These are phyloP conservation scores for Penicillium hordei DNA, from an alignment of 2,329 filamentous ascomycete species.

Conservation along the genomic window DNA sequence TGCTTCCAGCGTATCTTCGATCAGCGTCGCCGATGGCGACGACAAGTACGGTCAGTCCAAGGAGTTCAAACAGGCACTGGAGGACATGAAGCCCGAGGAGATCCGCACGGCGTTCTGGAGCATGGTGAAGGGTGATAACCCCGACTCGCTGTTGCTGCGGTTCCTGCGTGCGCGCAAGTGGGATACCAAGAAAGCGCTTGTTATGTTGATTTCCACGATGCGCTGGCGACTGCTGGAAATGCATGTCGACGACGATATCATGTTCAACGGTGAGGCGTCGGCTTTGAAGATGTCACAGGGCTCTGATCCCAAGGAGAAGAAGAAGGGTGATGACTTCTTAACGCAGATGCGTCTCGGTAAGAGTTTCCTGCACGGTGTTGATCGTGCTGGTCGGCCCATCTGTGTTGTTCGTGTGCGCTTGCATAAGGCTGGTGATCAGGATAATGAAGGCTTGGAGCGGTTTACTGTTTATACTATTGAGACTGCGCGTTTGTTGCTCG, in stretches of 20 bases:
- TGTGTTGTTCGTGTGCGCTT: conserved; percentile 81
- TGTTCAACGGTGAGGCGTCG: conserved; percentile 70
- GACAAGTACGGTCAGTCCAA: conserved; percentile 94
- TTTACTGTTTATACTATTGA: conserved; percentile 96
- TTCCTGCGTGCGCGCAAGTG: conserved; percentile 91
- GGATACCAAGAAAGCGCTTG: conserved; percentile 87
- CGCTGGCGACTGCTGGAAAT: conserved; percentile 83
- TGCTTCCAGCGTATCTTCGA: conserved; percentile 38
- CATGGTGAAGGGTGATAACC: conserved; percentile 94
- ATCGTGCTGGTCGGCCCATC: conserved; percentile 81
- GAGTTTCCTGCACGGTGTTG: conserved; percentile 83
- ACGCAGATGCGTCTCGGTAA: conserved; percentile 85
- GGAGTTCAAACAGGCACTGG: conserved; percentile 78
- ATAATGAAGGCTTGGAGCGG: conserved; percentile 75
- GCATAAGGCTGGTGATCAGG: conserved; percentile 80
- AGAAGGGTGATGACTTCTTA: conserved; percentile 73
- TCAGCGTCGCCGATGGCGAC: conserved; percentile 56
- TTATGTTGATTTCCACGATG: conserved; percentile 94
- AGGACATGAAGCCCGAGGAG: conserved; percentile 72
- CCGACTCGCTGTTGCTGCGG: conserved; percentile 77
- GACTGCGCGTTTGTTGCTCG: conserved; percentile 80
- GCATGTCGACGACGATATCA: conserved; percentile 86
- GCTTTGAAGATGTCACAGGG: conserved; percentile 63
- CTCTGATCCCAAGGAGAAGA: conserved; percentile 62
- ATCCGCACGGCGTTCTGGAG: conserved; percentile 82